Evolutionary conservation across 768 basidiomycete genomes (phyloP).

Genomic region (Glaciozyma antarctica): DNA sequence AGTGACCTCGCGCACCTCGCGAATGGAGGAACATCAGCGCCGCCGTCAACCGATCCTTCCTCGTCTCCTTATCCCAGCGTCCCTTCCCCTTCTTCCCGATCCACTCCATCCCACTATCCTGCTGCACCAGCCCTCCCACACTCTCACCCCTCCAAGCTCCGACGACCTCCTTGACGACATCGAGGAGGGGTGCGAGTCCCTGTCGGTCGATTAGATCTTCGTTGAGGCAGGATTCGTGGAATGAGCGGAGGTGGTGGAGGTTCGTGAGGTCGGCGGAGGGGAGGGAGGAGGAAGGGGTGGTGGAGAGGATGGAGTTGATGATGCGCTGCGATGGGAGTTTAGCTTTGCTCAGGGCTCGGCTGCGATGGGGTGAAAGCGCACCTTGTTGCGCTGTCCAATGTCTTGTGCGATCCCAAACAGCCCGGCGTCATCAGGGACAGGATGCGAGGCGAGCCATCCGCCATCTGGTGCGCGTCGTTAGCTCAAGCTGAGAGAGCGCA

Average conservation of each 20-base stretch:
- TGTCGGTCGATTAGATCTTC: slow-evolving; percentile 64
- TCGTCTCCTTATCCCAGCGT: slow-evolving; percentile 33
- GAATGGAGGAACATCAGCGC: slow-evolving; percentile 80
- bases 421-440: slow-evolving; percentile 77
- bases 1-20: slow-evolving; percentile 49
- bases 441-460: slow-evolving; percentile 74
- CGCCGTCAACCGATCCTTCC: slow-evolving; percentile 55
- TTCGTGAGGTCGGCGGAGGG: slow-evolving; percentile 53
- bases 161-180: slow-evolving; percentile 53
- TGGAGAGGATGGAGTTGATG: slow-evolving; percentile 61
- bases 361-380: neutral
- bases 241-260: slow-evolving; percentile 42
- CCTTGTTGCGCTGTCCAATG: slow-evolving; percentile 28
- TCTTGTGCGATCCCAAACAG: slow-evolving; percentile 24
- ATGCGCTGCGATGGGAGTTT: slow-evolving; percentile 46
- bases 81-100: slow-evolving; percentile 3
- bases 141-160: slow-evolving; percentile 45
- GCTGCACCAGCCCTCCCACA: neutral
- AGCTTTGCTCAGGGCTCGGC: no score
- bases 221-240: slow-evolving; percentile 74
- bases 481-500: neutral
- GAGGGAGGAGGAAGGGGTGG: slow-evolving; percentile 31
- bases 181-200: slow-evolving; percentile 60
- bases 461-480: slow-evolving; percentile 50
- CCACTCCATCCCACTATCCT: neutral